Evolutionary conservation across 345 rosid genomes (phyloP).

Genomic region (Linum tenue): DNA sequence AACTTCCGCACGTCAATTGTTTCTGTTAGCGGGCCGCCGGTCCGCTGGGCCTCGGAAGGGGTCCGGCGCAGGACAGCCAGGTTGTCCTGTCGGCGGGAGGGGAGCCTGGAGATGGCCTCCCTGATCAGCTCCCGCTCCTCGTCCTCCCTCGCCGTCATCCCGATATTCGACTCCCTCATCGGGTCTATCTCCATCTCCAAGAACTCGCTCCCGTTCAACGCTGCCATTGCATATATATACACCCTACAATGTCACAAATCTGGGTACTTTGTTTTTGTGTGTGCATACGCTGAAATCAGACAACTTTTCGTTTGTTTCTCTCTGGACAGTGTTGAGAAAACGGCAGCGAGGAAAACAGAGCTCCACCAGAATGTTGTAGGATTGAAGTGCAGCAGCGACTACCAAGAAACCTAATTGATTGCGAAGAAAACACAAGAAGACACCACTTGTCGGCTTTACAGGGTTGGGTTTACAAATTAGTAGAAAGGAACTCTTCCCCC

Average conservation of each 20-base stretch:
- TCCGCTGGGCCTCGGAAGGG: conserved; percentile 21
- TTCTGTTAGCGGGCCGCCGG: conserved; percentile 24
- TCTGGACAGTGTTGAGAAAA: not conserved
- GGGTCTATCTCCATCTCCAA: conserved; percentile 56
- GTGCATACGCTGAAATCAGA: not conserved
- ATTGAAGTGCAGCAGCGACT: too few relatives aligned
- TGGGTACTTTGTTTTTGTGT: too few relatives aligned
- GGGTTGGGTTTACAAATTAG: too few relatives aligned
- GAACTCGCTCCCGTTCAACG: conserved; percentile 69
- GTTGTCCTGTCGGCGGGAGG: conserved; percentile 50
- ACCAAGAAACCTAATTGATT: too few relatives aligned
- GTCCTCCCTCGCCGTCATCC: conserved; percentile 43
- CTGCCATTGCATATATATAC: conserved; percentile 22
- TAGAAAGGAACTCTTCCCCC: not conserved
- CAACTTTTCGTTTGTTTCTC: not conserved
- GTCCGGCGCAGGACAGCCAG: conserved; percentile 34
- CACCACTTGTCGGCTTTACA: not conserved
- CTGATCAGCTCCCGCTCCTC: conserved; percentile 56
- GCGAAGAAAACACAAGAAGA: conserved; percentile 11
- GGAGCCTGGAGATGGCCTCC: conserved; percentile 64
- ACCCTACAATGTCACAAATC: not conserved
- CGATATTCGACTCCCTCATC: conserved; percentile 47
- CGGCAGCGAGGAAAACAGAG: too few relatives aligned
- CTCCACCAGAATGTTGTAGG: too few relatives aligned
- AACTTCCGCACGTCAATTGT: conserved; percentile 61